Evolutionary conservation across 208 protist species (phyloP).

Genomic region (Crithidia mellificae): DNA sequence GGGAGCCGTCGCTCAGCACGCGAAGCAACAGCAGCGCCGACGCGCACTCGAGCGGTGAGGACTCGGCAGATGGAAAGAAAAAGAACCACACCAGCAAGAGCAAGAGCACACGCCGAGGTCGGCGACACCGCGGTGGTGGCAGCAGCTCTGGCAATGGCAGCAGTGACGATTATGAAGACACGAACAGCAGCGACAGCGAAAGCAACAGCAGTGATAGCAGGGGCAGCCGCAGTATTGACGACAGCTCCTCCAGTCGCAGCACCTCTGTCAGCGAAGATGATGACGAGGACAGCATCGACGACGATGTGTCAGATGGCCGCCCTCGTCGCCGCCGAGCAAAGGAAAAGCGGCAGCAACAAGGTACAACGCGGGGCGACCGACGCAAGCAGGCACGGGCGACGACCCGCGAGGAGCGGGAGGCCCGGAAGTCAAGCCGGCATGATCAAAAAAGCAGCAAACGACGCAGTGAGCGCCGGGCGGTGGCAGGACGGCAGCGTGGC

Average conservation of each 20-base stretch:
- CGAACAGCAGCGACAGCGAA: too few relatives aligned
- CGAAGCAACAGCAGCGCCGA: not conserved
- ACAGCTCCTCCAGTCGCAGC: not conserved
- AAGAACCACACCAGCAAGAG: constrained; percentile 1
- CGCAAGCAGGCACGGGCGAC: not conserved
- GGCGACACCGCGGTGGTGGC: too few relatives aligned
- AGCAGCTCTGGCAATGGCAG: not conserved
- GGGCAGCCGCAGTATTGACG: too few relatives aligned
- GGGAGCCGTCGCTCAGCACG: not conserved
- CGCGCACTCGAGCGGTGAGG: not conserved
- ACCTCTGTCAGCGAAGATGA: not conserved
- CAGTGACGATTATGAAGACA: not conserved
- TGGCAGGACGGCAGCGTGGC: not conserved
- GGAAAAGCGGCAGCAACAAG: not conserved
- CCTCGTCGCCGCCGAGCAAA: not conserved
- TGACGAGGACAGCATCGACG: not conserved
- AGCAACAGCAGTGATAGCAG: too few relatives aligned
- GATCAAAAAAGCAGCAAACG: not conserved
- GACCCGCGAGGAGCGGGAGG: constrained; percentile 5
- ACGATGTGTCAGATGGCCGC: too few relatives aligned
- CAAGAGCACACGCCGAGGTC: too few relatives aligned
- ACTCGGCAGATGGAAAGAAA: not conserved
- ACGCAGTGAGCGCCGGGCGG: not conserved
- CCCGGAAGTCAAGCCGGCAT: not conserved
- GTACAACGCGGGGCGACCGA: not conserved